Evolutionary conservation across 2,329 filamentous ascomycete genomes (phyloP).

Genomic region (Neofusicoccum sp.): DNA sequence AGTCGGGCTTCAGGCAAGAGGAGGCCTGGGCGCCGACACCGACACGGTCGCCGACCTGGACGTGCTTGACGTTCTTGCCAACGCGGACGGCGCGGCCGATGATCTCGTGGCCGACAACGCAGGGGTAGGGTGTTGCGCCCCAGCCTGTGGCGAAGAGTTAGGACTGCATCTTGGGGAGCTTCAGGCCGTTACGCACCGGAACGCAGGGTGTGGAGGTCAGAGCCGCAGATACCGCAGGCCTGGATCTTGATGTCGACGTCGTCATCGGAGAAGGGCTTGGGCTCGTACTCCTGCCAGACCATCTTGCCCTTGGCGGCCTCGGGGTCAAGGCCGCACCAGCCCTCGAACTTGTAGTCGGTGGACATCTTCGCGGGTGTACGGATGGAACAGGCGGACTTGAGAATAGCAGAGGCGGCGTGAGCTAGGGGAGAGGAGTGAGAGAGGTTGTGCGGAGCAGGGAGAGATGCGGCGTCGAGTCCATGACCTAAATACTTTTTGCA

Average conservation of each 20-base stretch:
- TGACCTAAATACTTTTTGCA: constrained; percentile 1
- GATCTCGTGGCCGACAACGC: constrained; percentile 48
- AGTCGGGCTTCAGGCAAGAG: constrained; percentile 51
- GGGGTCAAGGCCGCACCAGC: constrained; percentile 58
- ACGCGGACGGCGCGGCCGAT: constrained; percentile 42
- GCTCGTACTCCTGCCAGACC: constrained; percentile 54
- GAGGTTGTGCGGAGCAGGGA: not conserved
- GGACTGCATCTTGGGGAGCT: not conserved
- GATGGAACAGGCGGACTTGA: not conserved
- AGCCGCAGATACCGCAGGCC: constrained; percentile 41
- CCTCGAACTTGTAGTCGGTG: constrained; percentile 56
- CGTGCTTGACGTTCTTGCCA: constrained; percentile 40
- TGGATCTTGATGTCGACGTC: constrained; percentile 46
- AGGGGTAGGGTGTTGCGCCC: constrained; percentile 48
- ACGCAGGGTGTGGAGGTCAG: constrained; percentile 21
- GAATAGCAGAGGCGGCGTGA: not conserved
- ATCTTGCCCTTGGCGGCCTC: constrained; percentile 56
- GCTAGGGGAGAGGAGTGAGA: not conserved
- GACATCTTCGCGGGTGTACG: not conserved
- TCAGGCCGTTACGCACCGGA: not conserved
- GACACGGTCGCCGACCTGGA: constrained; percentile 64
- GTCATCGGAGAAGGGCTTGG: constrained; percentile 45
- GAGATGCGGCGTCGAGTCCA: not conserved
- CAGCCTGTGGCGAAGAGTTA: constrained; percentile 46
- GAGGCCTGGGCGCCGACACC: constrained; percentile 56